These are phyloP conservation scores for Monsonia emarginata DNA, from an alignment of 441 rosid species.

Conservation along the genomic window DNA sequence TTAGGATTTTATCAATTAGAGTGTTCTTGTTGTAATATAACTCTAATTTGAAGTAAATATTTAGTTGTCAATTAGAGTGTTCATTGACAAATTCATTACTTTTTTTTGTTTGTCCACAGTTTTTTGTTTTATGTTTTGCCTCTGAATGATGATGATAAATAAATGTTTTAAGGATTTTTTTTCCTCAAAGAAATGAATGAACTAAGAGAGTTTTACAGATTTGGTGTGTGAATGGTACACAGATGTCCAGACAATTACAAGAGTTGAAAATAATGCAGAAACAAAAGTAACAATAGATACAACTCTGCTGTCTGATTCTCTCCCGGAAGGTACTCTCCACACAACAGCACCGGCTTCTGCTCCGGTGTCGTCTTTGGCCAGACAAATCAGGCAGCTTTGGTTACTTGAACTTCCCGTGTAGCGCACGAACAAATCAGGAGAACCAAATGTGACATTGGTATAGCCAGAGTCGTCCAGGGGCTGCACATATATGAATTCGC, in stretches of 20 bases:
- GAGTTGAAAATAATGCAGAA: slow-evolving; percentile 13
- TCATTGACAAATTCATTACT: no score
- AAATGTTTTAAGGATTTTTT: no score
- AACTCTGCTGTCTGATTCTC: slow-evolving; percentile 28
- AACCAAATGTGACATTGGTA: slow-evolving; percentile 46
- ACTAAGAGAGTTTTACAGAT: not conserved
- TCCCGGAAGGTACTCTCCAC: slow-evolving; percentile 70
- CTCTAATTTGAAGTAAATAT: no score
- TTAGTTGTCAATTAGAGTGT: no score
- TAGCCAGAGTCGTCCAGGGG: slow-evolving; percentile 56
- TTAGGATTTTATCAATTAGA: no score
- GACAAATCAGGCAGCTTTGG: slow-evolving; percentile 32
- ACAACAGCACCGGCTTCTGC: slow-evolving; percentile 19
- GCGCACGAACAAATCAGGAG: slow-evolving; percentile 47
- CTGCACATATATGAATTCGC: slow-evolving; percentile 30
- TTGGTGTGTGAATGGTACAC: slow-evolving; percentile 7
- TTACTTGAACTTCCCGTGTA: slow-evolving; percentile 25
- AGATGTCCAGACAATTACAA: slow-evolving; percentile 15
- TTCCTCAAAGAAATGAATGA: not conserved
- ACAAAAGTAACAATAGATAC: slow-evolving; percentile 21
- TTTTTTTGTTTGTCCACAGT: no score
- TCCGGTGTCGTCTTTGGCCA: slow-evolving; percentile 17
- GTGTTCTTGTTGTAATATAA: no score
- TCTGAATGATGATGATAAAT: no score
- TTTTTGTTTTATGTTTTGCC: no score